Evolutionary conservation across 2,329 filamentous ascomycete genomes (phyloP).

Genomic region (Chaetomium olivaceum): DNA sequence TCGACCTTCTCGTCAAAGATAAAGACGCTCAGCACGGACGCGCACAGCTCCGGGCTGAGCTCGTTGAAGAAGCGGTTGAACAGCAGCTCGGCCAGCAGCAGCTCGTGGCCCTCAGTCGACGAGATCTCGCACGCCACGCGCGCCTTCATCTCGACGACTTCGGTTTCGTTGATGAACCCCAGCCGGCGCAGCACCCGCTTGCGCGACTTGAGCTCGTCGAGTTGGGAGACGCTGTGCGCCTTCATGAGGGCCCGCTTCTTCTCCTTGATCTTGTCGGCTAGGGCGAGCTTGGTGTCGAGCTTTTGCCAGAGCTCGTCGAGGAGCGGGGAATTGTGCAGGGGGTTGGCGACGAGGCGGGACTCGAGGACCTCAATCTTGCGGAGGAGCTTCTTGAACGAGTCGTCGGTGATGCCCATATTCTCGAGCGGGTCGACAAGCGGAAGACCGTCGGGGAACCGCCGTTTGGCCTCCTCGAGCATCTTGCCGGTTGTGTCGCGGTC

Average conservation of each 20-base stretch:
- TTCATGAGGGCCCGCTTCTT: slow-evolving; percentile 84
- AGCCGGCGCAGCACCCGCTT: slow-evolving; percentile 93
- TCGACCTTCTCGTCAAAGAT: slow-evolving; percentile 97
- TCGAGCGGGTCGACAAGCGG: slow-evolving; percentile 89
- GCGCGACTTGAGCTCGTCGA: slow-evolving; percentile 93
- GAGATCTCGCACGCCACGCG: slow-evolving; percentile 98
- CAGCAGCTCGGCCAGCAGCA: slow-evolving; percentile 87
- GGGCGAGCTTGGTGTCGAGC: slow-evolving; percentile 76
- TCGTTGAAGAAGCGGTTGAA: slow-evolving; percentile 99
- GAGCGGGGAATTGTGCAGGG: slow-evolving; percentile 85
- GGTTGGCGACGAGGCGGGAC: slow-evolving; percentile 83
- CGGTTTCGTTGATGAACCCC: slow-evolving; percentile 91
- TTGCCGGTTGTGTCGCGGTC: slow-evolving; percentile 68
- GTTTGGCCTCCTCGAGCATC: slow-evolving; percentile 74
- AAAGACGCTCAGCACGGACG: slow-evolving; percentile 86
- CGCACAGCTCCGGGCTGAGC: slow-evolving; percentile 81
- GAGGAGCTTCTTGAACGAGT: slow-evolving; percentile 88
- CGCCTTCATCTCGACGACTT: slow-evolving; percentile 95
- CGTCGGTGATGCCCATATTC: slow-evolving; percentile 92
- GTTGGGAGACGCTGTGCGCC: slow-evolving; percentile 83
- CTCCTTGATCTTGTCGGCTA: slow-evolving; percentile 78
- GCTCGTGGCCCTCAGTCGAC: slow-evolving; percentile 84
- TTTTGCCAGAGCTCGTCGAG: slow-evolving; percentile 83
- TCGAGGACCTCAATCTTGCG: slow-evolving; percentile 97
- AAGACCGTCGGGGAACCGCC: slow-evolving; percentile 88